phyloP scores from a whole-genome alignment of 306 rosid species.

The Fragaria iinumae region DNA sequence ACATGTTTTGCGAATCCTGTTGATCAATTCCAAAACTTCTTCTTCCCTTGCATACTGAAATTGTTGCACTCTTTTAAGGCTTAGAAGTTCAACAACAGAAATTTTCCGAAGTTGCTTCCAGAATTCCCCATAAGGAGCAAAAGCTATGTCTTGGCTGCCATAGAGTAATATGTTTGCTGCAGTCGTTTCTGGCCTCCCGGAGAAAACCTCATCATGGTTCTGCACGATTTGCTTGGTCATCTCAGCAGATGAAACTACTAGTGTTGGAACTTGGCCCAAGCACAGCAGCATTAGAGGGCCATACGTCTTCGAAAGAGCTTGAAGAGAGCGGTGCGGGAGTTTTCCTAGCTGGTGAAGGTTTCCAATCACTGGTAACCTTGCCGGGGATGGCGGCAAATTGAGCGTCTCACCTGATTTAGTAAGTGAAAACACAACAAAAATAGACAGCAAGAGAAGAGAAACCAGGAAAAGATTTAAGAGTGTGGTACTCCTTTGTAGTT shows the following conservation, averaged over 20 bases:
- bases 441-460: background rate
- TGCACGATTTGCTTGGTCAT: conserved; percentile 29
- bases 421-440: background rate
- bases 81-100: conserved; percentile 36
- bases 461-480: background rate
- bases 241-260: conserved; percentile 39
- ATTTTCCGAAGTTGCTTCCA: conserved; percentile 38
- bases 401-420: background rate
- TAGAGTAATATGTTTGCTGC: conserved; percentile 22
- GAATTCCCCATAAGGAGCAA: conserved; percentile 30
- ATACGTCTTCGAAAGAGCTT: conserved; percentile 22
- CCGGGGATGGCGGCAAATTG: conserved; percentile 41
- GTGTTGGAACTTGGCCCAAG: conserved; percentile 29
- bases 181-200: conserved; percentile 12
- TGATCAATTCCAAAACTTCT: conserved; percentile 19
- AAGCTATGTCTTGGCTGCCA: conserved; percentile 23
- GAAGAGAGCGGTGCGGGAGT: conserved; percentile 33
- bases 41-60: conserved; percentile 25
- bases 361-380: conserved; percentile 38
- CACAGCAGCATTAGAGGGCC: conserved; percentile 38
- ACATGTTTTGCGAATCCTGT: background rate
- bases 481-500: background rate
- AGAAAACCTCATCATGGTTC: conserved; percentile 26
- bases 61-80: conserved; percentile 31
- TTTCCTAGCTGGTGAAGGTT: conserved; percentile 46